phyloP scores from a whole-genome alignment of 495 filamentous ascomycete genomes.

The Podospora didyma region DNA sequence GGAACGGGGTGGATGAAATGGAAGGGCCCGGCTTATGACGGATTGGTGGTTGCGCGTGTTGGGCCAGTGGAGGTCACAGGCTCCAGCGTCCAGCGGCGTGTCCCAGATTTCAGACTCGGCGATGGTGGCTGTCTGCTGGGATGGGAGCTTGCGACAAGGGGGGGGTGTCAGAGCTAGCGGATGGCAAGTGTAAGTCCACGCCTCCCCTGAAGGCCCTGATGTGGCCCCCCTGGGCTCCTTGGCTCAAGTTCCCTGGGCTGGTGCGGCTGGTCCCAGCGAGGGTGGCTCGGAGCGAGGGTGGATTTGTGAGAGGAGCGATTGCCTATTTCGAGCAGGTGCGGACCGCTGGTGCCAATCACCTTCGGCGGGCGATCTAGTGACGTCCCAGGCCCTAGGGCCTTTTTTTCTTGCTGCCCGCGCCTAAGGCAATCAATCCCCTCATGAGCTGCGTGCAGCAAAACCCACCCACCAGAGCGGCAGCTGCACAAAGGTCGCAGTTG shows the following conservation, averaged over 20 bases:
- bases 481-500: constrained; percentile 21
- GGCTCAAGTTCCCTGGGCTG: not conserved
- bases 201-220: not conserved
- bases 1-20: constrained; percentile 11
- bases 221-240: not conserved
- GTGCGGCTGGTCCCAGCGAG: constrained; percentile 7
- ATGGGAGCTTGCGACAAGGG: constrained; percentile 5
- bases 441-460: not conserved
- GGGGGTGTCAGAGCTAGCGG: not conserved
- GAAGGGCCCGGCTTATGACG: constrained; percentile 26
- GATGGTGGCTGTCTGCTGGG: constrained; percentile 9
- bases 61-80: constrained; percentile 29
- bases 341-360: constrained; percentile 14
- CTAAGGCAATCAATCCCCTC: not conserved
- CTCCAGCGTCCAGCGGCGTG: constrained; percentile 7
- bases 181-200: not conserved
- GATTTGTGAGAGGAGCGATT: constrained; percentile 1
- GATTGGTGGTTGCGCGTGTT: constrained; percentile 15
- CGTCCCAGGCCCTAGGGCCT: constrained; percentile 4
- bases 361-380: not conserved
- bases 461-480: constrained; percentile 14
- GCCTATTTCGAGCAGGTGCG: constrained; percentile 11
- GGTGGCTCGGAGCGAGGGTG: not conserved
- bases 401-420: not conserved
- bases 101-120: constrained; percentile 3